These are phyloP conservation scores for Agapanthus africanus DNA, from an alignment of 106 monocot genomes.

Conservation along the genomic window DNA sequence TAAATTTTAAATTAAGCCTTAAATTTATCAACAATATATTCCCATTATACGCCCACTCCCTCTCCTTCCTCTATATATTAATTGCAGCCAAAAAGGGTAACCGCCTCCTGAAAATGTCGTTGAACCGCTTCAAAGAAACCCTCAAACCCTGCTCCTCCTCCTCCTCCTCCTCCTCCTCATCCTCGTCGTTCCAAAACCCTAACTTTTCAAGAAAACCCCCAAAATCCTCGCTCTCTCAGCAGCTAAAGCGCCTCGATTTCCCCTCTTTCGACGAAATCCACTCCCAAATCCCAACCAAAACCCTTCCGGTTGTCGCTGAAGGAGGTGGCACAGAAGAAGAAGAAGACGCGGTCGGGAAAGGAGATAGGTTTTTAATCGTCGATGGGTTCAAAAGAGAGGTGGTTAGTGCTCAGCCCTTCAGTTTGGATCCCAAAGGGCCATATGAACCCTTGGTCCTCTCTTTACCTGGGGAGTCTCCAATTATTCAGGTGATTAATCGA, in stretches of 20 bases:
- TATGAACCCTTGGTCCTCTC: conserved; percentile 79
- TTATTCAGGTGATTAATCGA: conserved; percentile 45
- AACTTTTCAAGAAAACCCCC: conserved; percentile 51
- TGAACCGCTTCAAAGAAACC: conserved; percentile 46
- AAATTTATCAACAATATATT: too few species aligned
- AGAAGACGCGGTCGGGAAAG: conserved; percentile 13
- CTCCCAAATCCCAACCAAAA: not conserved
- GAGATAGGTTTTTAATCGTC: not conserved
- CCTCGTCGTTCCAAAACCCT: conserved; percentile 4
- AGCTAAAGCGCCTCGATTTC: conserved; percentile 61
- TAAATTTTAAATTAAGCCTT: too few species aligned
- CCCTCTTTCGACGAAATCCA: not conserved
- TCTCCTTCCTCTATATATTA: too few species aligned
- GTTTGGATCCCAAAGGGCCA: conserved; percentile 36
- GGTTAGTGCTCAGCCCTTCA: conserved; percentile 6
- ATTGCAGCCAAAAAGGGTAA: too few species aligned
- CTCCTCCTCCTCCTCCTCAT: conserved; percentile 7
- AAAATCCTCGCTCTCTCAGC: conserved; percentile 69
- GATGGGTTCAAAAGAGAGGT: conserved; percentile 1
- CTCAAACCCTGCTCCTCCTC: conserved; percentile 34
- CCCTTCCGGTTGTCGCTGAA: not conserved
- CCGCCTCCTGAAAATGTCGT: conserved; percentile 29
- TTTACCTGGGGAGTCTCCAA: conserved; percentile 33
- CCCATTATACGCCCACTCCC: too few species aligned
- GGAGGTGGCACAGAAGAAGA: not conserved